Percentiles rank a stretch among this genome's conserved stretches.
phyloP scores from a whole-genome alignment of 306 rosid genomes.

The Purshia tridentata region DNA sequence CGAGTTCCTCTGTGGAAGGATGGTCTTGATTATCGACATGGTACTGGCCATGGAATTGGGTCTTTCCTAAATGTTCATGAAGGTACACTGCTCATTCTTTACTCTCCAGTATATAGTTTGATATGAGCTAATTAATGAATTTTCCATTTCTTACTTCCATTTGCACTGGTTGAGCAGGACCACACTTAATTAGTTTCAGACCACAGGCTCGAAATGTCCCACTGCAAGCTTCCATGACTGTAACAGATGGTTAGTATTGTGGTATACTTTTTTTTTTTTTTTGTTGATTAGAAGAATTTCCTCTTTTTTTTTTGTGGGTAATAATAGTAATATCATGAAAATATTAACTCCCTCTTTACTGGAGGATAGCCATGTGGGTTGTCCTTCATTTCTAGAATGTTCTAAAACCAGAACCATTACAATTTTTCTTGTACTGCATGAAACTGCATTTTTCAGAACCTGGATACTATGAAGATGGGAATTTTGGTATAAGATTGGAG shows the following conservation, averaged over 20 bases:
- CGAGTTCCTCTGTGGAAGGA: constrained; percentile 90
- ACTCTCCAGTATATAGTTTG: constrained; percentile 7
- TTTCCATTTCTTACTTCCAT: constrained; percentile 1
- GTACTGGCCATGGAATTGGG: constrained; percentile 99
- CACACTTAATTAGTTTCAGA: constrained; percentile 95
- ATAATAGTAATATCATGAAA: neutral
- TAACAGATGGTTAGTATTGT: constrained; percentile 81
- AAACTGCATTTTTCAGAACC: constrained; percentile 64
- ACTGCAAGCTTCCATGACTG: constrained; percentile 88
- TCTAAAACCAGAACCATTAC: neutral
- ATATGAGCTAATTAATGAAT: constrained; percentile 2
- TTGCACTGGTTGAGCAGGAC: constrained; percentile 58
- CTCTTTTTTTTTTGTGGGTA: too few relatives aligned
- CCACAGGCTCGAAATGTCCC: constrained; percentile 86
- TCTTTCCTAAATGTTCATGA: constrained; percentile 97
- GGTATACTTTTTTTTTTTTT: neutral
- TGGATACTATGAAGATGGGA: constrained; percentile 94
- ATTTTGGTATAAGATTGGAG: constrained; percentile 95
- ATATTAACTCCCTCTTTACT: neutral
- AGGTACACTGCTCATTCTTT: constrained; percentile 48
- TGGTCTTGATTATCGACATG: constrained; percentile 98
- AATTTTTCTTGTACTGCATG: neutral
- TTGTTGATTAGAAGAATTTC: neutral
- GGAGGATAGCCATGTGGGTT: neutral
- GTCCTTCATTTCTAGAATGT: neutral